Conservation (phyloP, 805 yeast genomes). For the Kazachstania kunashirensis region DNA sequence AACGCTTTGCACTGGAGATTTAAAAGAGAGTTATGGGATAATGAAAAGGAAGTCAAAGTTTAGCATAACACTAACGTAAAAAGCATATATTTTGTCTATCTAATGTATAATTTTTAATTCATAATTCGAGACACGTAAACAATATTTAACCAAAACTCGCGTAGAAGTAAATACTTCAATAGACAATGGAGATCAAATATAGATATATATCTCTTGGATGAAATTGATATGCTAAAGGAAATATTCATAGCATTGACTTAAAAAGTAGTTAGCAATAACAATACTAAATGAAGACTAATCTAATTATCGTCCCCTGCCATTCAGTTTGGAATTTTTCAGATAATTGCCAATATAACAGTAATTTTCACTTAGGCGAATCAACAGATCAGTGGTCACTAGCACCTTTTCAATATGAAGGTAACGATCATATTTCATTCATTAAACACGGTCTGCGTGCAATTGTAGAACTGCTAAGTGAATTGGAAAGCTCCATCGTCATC, state of each 20-base stretch:
- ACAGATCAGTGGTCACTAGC: conserved; percentile 57
- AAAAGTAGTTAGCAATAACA: too few relatives aligned
- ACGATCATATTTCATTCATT: conserved; percentile 57
- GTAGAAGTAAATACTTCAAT: too few relatives aligned
- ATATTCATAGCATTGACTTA: too few relatives aligned
- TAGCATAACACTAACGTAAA: neutral
- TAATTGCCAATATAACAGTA: neutral
- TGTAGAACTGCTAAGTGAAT: conserved; percentile 27
- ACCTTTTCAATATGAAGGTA: conserved; percentile 56
- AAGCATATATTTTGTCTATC: neutral
- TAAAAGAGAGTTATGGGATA: conserved; percentile 41
- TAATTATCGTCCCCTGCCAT: conserved; percentile 54
- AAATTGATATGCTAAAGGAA: too few relatives aligned
- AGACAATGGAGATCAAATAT: too few relatives aligned
- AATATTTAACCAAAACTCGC: too few relatives aligned
- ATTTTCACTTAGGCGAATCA: conserved; percentile 34
- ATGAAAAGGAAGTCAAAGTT: conserved; percentile 44
- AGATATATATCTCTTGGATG: too few relatives aligned
- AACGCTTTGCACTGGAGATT: conserved; percentile 63
- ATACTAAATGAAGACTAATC: conserved; percentile 15
- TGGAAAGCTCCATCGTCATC: conserved; percentile 31
- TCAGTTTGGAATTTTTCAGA: conserved; percentile 41
- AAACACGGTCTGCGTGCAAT: conserved; percentile 48
- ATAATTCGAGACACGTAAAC: too few relatives aligned
- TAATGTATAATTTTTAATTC: conserved; percentile 1